These are phyloP conservation scores for Capronia epimyces DNA, from an alignment of 2,329 filamentous ascomycete genomes.

Conservation along the genomic window DNA sequence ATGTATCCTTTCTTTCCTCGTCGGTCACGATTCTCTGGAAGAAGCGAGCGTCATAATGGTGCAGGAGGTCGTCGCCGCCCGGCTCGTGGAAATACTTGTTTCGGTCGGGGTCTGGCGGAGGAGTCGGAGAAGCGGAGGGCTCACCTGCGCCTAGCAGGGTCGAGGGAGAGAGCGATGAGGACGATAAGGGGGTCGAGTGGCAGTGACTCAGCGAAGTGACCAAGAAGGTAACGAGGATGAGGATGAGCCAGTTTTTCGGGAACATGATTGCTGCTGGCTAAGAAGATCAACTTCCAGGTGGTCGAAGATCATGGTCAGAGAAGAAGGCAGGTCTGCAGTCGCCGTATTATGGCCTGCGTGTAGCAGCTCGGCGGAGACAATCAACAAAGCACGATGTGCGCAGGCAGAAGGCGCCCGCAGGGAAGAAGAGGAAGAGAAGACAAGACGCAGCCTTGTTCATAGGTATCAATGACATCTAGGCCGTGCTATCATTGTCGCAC, in stretches of 20 bases:
- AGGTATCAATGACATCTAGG: neutral
- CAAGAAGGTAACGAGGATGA: neutral
- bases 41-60: slow-evolving; percentile 70
- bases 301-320: neutral
- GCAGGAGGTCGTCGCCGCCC: slow-evolving; percentile 48
- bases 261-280: neutral
- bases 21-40: slow-evolving; percentile 61
- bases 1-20: slow-evolving; percentile 59
- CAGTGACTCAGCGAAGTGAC: neutral
- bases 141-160: neutral
- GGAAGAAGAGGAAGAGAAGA: neutral
- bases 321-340: neutral
- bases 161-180: neutral
- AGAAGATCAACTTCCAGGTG: neutral
- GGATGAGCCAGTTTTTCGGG: neutral
- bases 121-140: neutral
- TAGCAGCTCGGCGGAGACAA: neutral
- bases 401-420: neutral
- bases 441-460: neutral
- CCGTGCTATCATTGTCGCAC: too few relatives aligned
- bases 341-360: neutral
- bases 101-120: slow-evolving; percentile 23
- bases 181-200: neutral
- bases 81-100: slow-evolving; percentile 61
- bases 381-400: neutral